Evolutionary conservation across 2,329 filamentous ascomycete genomes (phyloP), one percentile per base, ranked within the genome.

Genomic region (Pseudogymnoascus sp.): DNA sequence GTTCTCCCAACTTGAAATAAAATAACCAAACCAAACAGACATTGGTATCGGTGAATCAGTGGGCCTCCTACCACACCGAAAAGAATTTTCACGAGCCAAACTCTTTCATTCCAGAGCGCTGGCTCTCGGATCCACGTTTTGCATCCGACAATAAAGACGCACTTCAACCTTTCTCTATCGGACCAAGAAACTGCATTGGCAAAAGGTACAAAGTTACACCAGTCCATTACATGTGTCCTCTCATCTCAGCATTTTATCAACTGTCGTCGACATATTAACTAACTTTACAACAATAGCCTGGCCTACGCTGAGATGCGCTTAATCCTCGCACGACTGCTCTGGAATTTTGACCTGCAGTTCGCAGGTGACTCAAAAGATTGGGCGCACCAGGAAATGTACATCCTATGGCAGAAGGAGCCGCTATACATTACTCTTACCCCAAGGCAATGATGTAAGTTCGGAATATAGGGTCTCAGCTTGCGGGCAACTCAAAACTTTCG

Each of bases 31-130:
- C 61, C 63, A 67, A 11, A 67, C 64, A 62, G 21, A 21, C 21
- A 28, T 64, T 57, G 60, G 42, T 50, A 59, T 63, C 26, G 23
- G 15, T 21, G 4, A 17, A 28, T 23, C 44, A 50, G 2, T 50
- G 53, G 53, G 53, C 53, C 15, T 21, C 35, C 21, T 60, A 35
- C n/a, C 28, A 33, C 17, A 38, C 28, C 15, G 10, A 21, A 19
- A 38, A 60, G 28, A 35, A 33, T 15, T 60, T 60, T 7, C 53
- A 13, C 6, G 19, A 31, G 17, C 62, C 44, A 5, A n/a, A 50
- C 35, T 65, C 69, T 1, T 79, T 78, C 63, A 65, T 71, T 11
- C 78, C 78, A 0, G 76, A 78, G 63, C 69, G 77, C 4, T 79
- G 76, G 75, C 60, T 72, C 19, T 71, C 73, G 5, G 53, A 26